Evolutionary conservation across 208 protist species (phyloP).

Genomic region (Trichomonas tenax): DNA sequence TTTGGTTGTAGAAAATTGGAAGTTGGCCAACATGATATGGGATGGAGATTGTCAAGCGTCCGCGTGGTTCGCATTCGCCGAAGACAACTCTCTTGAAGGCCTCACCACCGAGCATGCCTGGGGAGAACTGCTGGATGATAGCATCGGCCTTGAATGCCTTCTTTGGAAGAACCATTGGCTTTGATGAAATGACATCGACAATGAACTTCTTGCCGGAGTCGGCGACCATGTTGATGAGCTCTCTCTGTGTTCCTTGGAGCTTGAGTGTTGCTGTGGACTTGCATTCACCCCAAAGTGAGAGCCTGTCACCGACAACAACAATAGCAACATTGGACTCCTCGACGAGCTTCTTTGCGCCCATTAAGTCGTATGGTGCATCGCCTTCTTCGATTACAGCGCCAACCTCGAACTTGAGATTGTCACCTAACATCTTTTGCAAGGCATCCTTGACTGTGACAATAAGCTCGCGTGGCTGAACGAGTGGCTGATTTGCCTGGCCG

Average conservation of each 20-base stretch:
- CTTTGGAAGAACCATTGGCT: conserved; percentile 29
- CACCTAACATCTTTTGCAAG: neutral
- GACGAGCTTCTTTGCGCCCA: neutral
- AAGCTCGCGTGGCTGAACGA: neutral
- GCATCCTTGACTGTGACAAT: neutral
- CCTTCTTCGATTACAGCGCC: neutral
- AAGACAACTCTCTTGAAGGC: conserved; percentile 35
- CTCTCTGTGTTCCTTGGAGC: neutral
- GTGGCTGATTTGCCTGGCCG: neutral
- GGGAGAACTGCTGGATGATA: conserved; percentile 36
- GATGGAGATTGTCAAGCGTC: conserved; percentile 37
- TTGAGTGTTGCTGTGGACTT: neutral
- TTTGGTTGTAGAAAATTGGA: neutral
- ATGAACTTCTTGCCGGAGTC: conserved; percentile 14
- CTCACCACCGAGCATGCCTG: conserved; percentile 34
- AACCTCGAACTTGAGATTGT: neutral
- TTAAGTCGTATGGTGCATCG: neutral
- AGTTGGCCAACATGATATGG: conserved; percentile 19
- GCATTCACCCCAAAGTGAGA: neutral
- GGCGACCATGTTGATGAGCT: neutral
- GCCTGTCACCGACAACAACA: neutral
- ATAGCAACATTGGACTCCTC: neutral
- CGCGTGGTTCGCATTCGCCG: conserved; percentile 31
- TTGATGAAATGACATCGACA: conserved; percentile 38
- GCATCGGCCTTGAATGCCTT: conserved; percentile 7